Evolutionary conservation across 2,329 filamentous ascomycete species (phyloP), one percentile per base, ranked within the genome.

Genomic region (Apiospora marii): DNA sequence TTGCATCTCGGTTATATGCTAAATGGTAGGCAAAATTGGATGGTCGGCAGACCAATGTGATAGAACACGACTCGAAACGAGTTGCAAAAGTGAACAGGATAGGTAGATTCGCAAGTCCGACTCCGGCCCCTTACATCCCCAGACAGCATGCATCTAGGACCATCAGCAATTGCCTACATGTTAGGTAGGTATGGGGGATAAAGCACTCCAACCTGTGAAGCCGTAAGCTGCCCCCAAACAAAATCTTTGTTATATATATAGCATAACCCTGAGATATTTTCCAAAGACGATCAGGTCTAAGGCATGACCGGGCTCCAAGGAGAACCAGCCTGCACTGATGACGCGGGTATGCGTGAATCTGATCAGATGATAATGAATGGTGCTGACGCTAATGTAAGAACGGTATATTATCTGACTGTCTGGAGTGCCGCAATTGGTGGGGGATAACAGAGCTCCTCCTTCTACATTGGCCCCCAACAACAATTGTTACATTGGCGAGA

Each of bases 341-440:
- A 64, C 58, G 58, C 19, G 37, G 30, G 19, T n/a, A 64, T 64
- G 58, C 58, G 58, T 64, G 19, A 6, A 41, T 41, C 30, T 64
- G 58, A 41, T 64, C 58, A 64, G 58, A 64, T 64, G 58, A 64
- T 41, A 14, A 19, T 64, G 34, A 30, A 64, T 64, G 58, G 58
- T 64, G 58, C 22, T 64, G 34, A 64, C 58, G 58, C 58, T 64
- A 64, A 64, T 64, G 58, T 64, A 64, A 34, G 34, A 64, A 64
- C 34, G 19, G 3, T 64, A 64, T 64, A 64, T 64, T 64, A 61
- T 37, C 53, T 61, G 53, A 61, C 53, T 61, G 53, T 61, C 53
- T 22, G 12, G 16, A 22, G 34, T 37, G 53, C 53, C 34, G 53
- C 34, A 22, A 61, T 37, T 61, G 30, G 53, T 30, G 53, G 53